Conservation (phyloP, 2,329 filamentous ascomycete genomes). For the Paracorniculantispora psalliotae region DNA sequence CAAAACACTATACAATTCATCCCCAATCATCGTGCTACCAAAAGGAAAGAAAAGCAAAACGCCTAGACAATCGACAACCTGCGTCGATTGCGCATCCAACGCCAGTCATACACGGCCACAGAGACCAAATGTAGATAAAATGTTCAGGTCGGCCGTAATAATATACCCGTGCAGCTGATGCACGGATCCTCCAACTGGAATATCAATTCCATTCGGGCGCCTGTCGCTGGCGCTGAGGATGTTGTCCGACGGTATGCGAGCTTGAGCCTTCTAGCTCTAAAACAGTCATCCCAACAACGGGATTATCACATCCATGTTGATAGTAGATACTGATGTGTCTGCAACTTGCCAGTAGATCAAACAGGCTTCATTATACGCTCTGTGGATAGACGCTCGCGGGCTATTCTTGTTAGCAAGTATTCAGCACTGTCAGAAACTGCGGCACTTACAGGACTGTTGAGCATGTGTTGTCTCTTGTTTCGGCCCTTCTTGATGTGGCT, state of each 20-base stretch:
- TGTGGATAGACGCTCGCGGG: conserved; percentile 53
- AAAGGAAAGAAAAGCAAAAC: conserved; percentile 3
- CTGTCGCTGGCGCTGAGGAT: not conserved
- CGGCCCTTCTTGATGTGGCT: conserved; percentile 98
- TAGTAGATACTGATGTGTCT: not conserved
- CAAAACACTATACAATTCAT: not conserved
- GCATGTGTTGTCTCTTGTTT: conserved; percentile 89
- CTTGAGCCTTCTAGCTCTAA: not conserved
- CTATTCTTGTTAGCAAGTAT: conserved; percentile 26
- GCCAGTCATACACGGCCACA: not conserved
- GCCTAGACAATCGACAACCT: conserved; percentile 9
- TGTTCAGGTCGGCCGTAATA: not conserved
- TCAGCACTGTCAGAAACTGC: not conserved
- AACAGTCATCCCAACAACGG: not conserved
- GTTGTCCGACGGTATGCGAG: not conserved
- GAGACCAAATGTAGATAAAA: not conserved
- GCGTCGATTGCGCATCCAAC: conserved; percentile 4
- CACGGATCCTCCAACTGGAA: not conserved
- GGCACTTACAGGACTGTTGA: conserved; percentile 85
- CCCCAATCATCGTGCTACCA: not conserved
- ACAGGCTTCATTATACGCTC: conserved; percentile 39
- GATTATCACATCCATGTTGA: not conserved
- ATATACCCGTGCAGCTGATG: conserved; percentile 5
- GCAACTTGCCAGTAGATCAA: not conserved
- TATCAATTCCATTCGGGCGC: not conserved